These are phyloP conservation scores for Cystoderma amianthinum DNA, from an alignment of 768 basidiomycete species.

Conservation along the genomic window DNA sequence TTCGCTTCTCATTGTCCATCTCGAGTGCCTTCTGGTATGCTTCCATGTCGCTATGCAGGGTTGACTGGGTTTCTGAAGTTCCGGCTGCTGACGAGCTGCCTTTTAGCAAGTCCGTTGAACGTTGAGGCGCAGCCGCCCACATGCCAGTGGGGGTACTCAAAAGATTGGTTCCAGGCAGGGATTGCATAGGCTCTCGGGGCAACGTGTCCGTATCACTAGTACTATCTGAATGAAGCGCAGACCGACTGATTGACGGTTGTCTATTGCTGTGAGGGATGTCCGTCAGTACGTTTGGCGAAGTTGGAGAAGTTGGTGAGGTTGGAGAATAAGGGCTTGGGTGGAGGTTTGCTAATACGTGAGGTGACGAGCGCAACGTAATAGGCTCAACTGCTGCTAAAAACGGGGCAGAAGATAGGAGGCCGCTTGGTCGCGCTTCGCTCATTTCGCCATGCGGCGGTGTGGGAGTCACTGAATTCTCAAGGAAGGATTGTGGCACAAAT, in stretches of 20 bases:
- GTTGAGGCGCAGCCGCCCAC: not conserved
- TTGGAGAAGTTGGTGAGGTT: not conserved
- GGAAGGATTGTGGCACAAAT: constrained; percentile 3
- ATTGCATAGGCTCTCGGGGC: constrained; percentile 7
- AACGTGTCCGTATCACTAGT: not conserved
- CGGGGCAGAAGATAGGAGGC: not conserved
- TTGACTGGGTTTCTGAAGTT: constrained; percentile 6
- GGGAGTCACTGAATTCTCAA: not conserved
- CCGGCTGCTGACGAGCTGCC: constrained; percentile 3
- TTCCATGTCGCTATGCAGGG: constrained; percentile 13
- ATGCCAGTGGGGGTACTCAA: constrained; percentile 3
- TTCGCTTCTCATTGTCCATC: constrained; percentile 7
- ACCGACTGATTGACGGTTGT: not conserved
- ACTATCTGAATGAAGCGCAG: not conserved
- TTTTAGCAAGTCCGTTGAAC: not conserved
- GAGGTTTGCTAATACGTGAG: not conserved
- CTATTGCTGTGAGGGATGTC: too few species aligned
- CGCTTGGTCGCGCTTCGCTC: not conserved
- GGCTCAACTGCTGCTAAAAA: not conserved
- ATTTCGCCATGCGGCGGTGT: not conserved
- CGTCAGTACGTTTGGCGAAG: not conserved
- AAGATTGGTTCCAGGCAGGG: constrained; percentile 7
- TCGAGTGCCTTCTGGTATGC: constrained; percentile 19
- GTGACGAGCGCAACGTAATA: not conserved
- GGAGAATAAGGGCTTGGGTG: not conserved